Percentiles rank a stretch among this genome's conserved stretches.
Evolutionary conservation across 176 grass and related monocot species (phyloP).

Genomic region (Oryza australiensis): DNA sequence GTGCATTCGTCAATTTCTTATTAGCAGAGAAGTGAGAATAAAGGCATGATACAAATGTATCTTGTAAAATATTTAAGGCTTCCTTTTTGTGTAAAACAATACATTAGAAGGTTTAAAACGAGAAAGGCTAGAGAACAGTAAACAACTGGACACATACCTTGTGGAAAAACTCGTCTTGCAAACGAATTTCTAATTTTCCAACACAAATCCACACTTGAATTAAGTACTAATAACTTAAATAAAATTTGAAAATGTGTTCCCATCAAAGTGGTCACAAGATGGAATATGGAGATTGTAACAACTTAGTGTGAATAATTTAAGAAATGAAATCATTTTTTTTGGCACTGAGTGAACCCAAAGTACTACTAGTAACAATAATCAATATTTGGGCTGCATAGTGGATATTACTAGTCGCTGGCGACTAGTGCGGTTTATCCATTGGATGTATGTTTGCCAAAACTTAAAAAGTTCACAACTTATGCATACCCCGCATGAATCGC

Average conservation of each 20-base stretch:
- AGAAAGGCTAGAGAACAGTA: neutral
- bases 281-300: neutral
- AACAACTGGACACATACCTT: constrained; percentile 12
- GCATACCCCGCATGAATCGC: constrained; percentile 95
- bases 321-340: neutral
- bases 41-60: neutral
- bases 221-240: constrained; percentile 16
- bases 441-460: constrained; percentile 11
- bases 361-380: neutral
- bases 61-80: constrained; percentile 21
- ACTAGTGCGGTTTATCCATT: neutral
- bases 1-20: constrained; percentile 11
- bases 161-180: neutral
- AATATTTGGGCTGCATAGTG: neutral
- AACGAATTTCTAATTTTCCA: constrained; percentile 4
- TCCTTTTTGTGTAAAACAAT: neutral
- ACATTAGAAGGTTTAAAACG: neutral
- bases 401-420: neutral
- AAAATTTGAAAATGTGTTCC: neutral
- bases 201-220: neutral
- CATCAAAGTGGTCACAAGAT: neutral
- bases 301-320: neutral
- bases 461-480: neutral
- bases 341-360: neutral
- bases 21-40: constrained; percentile 8